Base-by-base conservation (phyloP, 352 stramenopile genomes). In the Phytophthora tubulina region DNA sequence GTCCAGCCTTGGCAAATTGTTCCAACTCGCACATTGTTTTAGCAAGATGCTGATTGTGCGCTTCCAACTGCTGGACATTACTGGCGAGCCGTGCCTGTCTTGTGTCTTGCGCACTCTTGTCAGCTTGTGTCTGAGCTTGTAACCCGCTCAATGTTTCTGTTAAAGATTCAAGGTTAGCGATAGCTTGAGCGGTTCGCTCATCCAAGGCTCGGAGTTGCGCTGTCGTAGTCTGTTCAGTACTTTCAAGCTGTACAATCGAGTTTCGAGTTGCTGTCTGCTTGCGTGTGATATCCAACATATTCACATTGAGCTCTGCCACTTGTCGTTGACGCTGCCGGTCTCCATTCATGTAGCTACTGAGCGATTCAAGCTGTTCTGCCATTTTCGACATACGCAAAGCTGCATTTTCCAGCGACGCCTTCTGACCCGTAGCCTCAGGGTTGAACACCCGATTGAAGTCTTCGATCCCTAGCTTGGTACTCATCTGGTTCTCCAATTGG, bases 361-460 rank as follows among this genome's bases (percentile, higher is more conserved):
- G 60, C 0, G 60, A 56, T 17, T 85, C 73, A 8, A 92, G 68
- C 50, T 92, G 78, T 33, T 80, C 70, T 38, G 75, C 85, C 76
- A 92, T 92, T 42, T 79, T 79, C 2, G 80, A 73, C 51, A 92
- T 77, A 7, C 70, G 58, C 9, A 74, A 60, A 4, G 84, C 80
- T 33, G 84, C 84, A 0, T 52, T 77, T 13, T 92, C 80, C 44
- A 89, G 67, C 13, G 79, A 80, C 2, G 71, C 70, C 30, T 82
- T 87, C 46, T 90, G 82, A 9, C 75, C 80, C 2, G 81, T 84
- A 13, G 70, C 55, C 8, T 90, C 80, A 0, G 78, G 78, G 36
- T 88, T 88, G 72, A 91, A 93, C 17, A 93, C 85, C 30, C 72
- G 73, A 30, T 87, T 85, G 35, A 91, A 91, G 70, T 91, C 84